Evolutionary conservation across 306 rosid genomes (phyloP).

Genomic region (Vigna radiata): DNA sequence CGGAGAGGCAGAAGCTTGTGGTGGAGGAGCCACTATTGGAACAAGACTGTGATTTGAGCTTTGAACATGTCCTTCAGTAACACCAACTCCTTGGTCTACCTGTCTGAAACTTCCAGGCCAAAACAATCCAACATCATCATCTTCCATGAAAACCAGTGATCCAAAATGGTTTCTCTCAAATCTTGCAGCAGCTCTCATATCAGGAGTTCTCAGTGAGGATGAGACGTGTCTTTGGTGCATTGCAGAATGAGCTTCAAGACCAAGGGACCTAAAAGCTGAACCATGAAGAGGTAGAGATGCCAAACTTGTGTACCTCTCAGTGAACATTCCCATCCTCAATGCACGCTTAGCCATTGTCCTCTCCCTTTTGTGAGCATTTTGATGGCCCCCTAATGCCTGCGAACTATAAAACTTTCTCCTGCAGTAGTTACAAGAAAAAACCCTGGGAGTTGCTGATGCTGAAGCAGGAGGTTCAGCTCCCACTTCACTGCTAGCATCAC

Average conservation of each 20-base stretch:
- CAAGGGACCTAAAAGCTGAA: conserved; percentile 82
- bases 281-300: conserved; percentile 96
- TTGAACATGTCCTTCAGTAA: conserved; percentile 45
- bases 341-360: conserved; percentile 97
- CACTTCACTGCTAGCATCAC: conserved; percentile 63
- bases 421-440: conserved; percentile 92
- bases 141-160: conserved; percentile 67
- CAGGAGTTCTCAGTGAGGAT: conserved; percentile 59
- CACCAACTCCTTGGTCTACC: conserved; percentile 55
- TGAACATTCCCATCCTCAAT: conserved; percentile 88
- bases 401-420: conserved; percentile 88
- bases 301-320: conserved; percentile 77
- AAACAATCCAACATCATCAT: conserved; percentile 68
- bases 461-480: conserved; percentile 56
- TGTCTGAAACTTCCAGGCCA: conserved; percentile 98
- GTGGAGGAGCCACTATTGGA: conserved; percentile 49
- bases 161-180: conserved; percentile 71
- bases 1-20: conserved; percentile 64
- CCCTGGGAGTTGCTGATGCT: conserved; percentile 60
- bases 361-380: conserved; percentile 96
- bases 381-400: conserved; percentile 96
- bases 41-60: conserved; percentile 50
- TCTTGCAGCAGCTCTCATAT: conserved; percentile 66
- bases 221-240: conserved; percentile 66
- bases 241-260: conserved; percentile 84